A percentile compares a stretch with the other conserved stretches of the same genome.
Conservation (phyloP, 1,139 yeast species). For the Pichiaceae sp. region DNA sequence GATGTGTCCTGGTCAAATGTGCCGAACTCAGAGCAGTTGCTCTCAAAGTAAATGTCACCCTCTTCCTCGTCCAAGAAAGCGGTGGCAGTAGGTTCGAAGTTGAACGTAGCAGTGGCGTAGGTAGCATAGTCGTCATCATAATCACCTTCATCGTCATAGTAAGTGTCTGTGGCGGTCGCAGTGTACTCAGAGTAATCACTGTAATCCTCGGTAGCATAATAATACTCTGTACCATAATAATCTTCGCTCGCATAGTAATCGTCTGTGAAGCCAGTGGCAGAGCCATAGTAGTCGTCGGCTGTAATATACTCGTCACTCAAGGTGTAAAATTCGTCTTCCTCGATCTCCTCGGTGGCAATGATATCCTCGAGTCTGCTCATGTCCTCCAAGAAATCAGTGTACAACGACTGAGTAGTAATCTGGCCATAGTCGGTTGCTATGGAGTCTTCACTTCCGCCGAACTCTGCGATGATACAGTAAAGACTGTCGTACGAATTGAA, state of each 20-base stretch:
- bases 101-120: background rate
- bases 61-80: background rate
- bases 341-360: background rate
- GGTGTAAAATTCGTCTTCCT: no score
- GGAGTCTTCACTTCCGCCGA: background rate
- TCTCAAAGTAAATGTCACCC: background rate
- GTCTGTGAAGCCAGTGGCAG: background rate
- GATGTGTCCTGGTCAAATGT: constrained; percentile 41
- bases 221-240: no score
- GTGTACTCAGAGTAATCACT: background rate
- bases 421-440: background rate
- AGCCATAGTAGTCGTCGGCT: no score
- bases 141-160: no score
- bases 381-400: background rate
- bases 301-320: no score
- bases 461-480: background rate
- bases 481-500: constrained; percentile 25
- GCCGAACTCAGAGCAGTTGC: constrained; percentile 37
- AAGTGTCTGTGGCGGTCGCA: background rate
- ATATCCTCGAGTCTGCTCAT: background rate
- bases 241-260: background rate
- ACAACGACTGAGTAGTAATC: background rate
- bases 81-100: background rate
- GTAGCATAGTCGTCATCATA: background rate
- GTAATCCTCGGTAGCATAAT: no score